A percentile compares a stretch with the other conserved stretches of the same genome.
These are phyloP conservation scores for Flammula alnicola DNA, from an alignment of 1,284 basidiomycete species.

Conservation along the genomic window DNA sequence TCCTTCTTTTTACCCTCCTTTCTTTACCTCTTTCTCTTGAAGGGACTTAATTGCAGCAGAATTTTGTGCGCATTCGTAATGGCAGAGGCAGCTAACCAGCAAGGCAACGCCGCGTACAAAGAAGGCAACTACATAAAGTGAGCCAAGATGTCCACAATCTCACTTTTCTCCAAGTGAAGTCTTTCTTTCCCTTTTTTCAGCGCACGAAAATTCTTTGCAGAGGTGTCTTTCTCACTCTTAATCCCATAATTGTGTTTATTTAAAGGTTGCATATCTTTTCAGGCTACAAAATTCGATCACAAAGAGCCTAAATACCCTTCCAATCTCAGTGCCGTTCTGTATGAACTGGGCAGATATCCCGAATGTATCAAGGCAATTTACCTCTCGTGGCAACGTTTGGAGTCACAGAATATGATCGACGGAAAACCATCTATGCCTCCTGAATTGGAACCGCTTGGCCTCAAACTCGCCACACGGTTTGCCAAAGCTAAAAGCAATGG, in stretches of 20 bases:
- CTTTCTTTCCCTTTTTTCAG: not conserved
- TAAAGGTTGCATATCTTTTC: not conserved
- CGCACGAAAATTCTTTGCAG: conserved; percentile 3
- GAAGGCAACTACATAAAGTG: conserved; percentile 14
- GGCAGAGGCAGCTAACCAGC: conserved; percentile 13
- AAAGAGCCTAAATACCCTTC: conserved; percentile 20
- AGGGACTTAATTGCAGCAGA: too few relatives aligned
- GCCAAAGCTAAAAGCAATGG: conserved; percentile 18
- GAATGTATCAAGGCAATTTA: conserved; percentile 12
- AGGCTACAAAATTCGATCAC: conserved; percentile 16
- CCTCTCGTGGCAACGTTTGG: conserved; percentile 11
- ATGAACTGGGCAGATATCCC: conserved; percentile 16
- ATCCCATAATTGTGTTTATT: too few relatives aligned
- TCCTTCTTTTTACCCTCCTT: too few relatives aligned
- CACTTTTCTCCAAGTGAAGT: not conserved
- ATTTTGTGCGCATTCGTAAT: too few relatives aligned
- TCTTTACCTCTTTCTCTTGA: too few relatives aligned
- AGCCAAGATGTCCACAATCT: not conserved
- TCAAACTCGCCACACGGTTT: conserved; percentile 22
- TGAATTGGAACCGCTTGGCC: conserved; percentile 7
- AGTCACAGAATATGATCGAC: not conserved
- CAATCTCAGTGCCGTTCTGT: conserved; percentile 21
- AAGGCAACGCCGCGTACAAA: conserved; percentile 12
- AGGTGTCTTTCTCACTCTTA: not conserved
- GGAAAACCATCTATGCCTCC: not conserved